These are phyloP conservation scores for Mortierella sp. DNA, from an alignment of 371 early-diverging fungal genomes.

Conservation along the genomic window DNA sequence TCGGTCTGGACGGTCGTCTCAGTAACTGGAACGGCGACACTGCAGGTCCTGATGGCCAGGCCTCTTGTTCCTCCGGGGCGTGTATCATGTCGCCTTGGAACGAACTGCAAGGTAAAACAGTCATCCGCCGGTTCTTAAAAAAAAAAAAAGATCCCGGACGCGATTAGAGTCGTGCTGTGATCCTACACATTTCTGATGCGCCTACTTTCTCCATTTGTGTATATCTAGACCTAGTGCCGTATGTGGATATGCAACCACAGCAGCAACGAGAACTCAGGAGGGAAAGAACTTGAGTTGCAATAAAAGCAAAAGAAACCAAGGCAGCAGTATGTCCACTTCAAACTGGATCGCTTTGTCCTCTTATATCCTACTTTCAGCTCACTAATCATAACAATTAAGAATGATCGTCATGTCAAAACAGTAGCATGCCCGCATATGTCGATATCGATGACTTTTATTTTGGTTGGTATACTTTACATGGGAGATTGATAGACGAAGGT, in stretches of 20 bases:
- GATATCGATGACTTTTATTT: too few species aligned
- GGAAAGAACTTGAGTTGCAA: slow-evolving; percentile 28
- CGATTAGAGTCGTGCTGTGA: too few species aligned
- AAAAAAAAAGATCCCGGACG: neutral
- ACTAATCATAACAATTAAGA: too few species aligned
- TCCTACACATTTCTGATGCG: neutral
- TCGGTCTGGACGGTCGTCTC: slow-evolving; percentile 50
- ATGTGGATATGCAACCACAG: slow-evolving; percentile 30
- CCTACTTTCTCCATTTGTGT: too few species aligned
- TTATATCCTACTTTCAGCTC: too few species aligned
- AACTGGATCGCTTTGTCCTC: too few species aligned
- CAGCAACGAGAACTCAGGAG: slow-evolving; percentile 47
- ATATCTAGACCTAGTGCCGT: slow-evolving; percentile 28
- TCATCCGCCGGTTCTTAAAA: neutral
- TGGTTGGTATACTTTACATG: too few species aligned
- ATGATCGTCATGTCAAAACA: too few species aligned
- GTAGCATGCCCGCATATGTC: too few species aligned
- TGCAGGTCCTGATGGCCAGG: slow-evolving; percentile 44
- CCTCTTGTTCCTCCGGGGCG: slow-evolving; percentile 39
- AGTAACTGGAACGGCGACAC: slow-evolving; percentile 50
- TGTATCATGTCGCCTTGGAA: slow-evolving; percentile 55
- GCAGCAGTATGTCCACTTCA: too few species aligned
- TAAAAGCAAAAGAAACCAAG: too few species aligned
- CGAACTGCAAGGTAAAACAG: slow-evolving; percentile 41
- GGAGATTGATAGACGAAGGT: too few species aligned